These are phyloP conservation scores for Priceomyces carsonii DNA, from an alignment of 805 yeast genomes.

Conservation along the genomic window DNA sequence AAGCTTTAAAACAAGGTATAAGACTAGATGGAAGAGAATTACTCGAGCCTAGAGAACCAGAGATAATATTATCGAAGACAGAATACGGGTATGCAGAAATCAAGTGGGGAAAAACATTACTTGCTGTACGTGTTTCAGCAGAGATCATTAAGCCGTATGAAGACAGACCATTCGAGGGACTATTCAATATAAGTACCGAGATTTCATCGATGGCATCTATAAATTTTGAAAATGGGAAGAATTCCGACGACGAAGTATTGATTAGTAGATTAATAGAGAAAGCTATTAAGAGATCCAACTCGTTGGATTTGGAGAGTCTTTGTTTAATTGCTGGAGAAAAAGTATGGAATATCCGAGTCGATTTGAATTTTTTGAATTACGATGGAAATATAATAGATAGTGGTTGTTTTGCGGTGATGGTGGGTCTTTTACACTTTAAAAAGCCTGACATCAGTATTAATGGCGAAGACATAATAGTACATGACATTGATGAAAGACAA, in stretches of 20 bases:
- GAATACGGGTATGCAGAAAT: constrained; percentile 84
- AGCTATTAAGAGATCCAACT: constrained; percentile 86
- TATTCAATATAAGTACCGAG: constrained; percentile 81
- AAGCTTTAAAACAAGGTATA: constrained; percentile 59
- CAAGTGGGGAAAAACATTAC: constrained; percentile 68
- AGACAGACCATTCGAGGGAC: constrained; percentile 92
- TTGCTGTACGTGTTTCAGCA: constrained; percentile 72
- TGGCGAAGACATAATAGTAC: constrained; percentile 62
- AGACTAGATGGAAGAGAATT: constrained; percentile 72
- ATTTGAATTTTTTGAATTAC: constrained; percentile 81
- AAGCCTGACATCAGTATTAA: constrained; percentile 72
- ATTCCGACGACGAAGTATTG: constrained; percentile 77
- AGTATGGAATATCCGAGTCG: constrained; percentile 91
- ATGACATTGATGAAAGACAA: constrained; percentile 73
- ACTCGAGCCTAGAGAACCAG: constrained; percentile 62
- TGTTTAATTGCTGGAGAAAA: constrained; percentile 90
- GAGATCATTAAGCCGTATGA: constrained; percentile 79
- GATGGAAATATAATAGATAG: constrained; percentile 95
- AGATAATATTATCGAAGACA: constrained; percentile 56
- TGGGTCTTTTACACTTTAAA: constrained; percentile 78
- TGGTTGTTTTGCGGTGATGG: constrained; percentile 86
- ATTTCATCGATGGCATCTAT: constrained; percentile 89
- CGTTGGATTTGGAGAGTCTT: constrained; percentile 84
- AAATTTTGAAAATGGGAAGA: constrained; percentile 70
- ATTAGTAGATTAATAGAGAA: constrained; percentile 85